Evolutionary conservation across 352 stramenopile genomes (phyloP).

Genomic region (Phytophthora kernoviae): DNA sequence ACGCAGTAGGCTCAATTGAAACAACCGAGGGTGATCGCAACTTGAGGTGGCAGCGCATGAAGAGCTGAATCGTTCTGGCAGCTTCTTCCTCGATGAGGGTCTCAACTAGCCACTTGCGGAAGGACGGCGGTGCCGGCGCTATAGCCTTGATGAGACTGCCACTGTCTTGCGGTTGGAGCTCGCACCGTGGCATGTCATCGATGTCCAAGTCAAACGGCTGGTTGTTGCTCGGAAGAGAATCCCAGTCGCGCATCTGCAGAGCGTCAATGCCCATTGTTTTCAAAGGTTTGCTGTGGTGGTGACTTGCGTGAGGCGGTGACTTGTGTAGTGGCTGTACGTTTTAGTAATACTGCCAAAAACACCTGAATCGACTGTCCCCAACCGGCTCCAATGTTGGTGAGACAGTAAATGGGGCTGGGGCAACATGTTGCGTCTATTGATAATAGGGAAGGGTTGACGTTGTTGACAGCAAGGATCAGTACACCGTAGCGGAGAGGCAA

Average conservation of each 20-base stretch:
- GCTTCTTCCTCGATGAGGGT: conserved; percentile 34
- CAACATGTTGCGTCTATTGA: conserved; percentile 4
- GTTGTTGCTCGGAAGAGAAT: conserved; percentile 8
- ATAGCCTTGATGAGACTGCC: conserved; percentile 15
- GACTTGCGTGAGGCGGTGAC: neutral
- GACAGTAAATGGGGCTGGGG: conserved; percentile 31
- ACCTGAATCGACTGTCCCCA: conserved; percentile 13
- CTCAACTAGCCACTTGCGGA: conserved; percentile 40
- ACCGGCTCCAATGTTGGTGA: conserved; percentile 26
- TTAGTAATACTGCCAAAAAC: conserved; percentile 2
- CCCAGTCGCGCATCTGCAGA: conserved; percentile 16
- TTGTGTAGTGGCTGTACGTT: conserved; percentile 17
- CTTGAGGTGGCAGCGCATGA: conserved; percentile 36
- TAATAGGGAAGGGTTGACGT: neutral
- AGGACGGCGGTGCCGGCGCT: conserved; percentile 30
- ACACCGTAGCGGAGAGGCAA: no score
- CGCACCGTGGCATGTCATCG: conserved; percentile 1
- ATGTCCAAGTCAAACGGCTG: conserved; percentile 8
- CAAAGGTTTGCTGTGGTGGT: neutral
- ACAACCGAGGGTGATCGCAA: conserved; percentile 12
- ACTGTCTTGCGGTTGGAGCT: conserved; percentile 25
- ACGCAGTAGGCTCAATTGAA: conserved; percentile 32
- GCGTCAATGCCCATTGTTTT: conserved; percentile 32
- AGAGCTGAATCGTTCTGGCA: conserved; percentile 42
- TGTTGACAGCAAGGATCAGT: no score